Evolutionary conservation across 2,329 filamentous ascomycete species (phyloP).

Genomic region (Sclerotinia nivalis): DNA sequence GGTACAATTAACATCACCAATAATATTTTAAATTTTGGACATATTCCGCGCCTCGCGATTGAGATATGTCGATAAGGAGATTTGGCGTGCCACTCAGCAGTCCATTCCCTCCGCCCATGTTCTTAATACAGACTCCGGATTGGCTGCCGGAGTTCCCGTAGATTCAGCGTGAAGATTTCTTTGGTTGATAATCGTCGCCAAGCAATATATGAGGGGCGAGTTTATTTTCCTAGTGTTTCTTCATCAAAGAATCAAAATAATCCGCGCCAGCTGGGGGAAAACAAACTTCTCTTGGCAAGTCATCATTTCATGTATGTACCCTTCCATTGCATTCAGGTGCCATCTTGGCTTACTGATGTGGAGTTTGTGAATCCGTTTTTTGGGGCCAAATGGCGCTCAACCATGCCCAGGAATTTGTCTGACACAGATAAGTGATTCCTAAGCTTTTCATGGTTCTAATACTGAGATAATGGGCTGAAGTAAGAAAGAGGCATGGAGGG

Average conservation of each 20-base stretch:
- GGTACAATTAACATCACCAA: not conserved
- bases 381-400: not conserved
- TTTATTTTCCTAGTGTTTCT: not conserved
- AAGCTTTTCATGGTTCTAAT: not conserved
- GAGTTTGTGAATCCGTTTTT: slow-evolving; percentile 20
- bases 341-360: slow-evolving; percentile 19
- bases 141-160: slow-evolving; percentile 9
- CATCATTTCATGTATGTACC: slow-evolving; percentile 12
- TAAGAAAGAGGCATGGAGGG: slow-evolving; percentile 10
- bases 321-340: slow-evolving; percentile 3
- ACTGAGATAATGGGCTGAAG: slow-evolving; percentile 2
- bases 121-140: slow-evolving; percentile 10
- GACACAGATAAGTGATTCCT: slow-evolving; percentile 16
- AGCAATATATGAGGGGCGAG: not conserved
- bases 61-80: slow-evolving; percentile 4
- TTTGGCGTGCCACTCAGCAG: not conserved
- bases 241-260: not conserved
- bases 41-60: not conserved
- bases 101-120: slow-evolving; percentile 11
- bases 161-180: slow-evolving; percentile 14
- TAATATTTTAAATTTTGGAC: not conserved
- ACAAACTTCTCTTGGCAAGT: slow-evolving; percentile 15
- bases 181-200: slow-evolving; percentile 11
- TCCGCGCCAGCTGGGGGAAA: not conserved
- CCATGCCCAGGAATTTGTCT: slow-evolving; percentile 18